Percentiles rank a stretch among this genome's conserved stretches.
Evolutionary conservation across 2,329 filamentous ascomycete species (phyloP).

Genomic region (Pseudogymnoascus sp.): DNA sequence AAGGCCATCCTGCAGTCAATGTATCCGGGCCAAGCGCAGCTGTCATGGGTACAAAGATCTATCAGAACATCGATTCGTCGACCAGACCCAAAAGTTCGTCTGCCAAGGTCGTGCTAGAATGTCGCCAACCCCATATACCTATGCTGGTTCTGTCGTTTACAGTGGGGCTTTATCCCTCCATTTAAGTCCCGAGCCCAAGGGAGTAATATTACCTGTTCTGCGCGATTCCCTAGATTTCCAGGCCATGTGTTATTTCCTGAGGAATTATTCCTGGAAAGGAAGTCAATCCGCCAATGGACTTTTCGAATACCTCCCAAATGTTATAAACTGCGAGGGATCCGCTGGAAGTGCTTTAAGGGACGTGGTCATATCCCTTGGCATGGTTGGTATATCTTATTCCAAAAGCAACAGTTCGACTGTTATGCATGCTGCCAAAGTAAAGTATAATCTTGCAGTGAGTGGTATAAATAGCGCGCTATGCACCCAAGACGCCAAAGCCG

Average conservation of each 20-base stretch:
- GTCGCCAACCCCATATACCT: neutral
- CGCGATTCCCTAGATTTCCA: conserved; percentile 11
- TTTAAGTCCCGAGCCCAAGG: neutral
- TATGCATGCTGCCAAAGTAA: neutral
- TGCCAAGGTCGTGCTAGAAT: neutral
- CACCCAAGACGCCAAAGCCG: conserved; percentile 17
- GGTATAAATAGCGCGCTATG: neutral
- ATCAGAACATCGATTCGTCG: neutral
- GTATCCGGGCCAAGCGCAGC: neutral
- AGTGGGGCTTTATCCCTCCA: neutral
- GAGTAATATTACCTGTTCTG: neutral
- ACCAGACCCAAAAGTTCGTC: neutral
- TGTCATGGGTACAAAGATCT: conserved; percentile 8
- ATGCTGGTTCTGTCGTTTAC: neutral
- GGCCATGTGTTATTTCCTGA: conserved; percentile 22
- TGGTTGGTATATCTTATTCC: conserved; percentile 13
- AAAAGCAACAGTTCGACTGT: neutral
- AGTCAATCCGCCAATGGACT: conserved; percentile 12
- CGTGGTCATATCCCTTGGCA: conserved; percentile 18
- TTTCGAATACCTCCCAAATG: conserved; percentile 20
- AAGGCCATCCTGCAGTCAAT: neutral
- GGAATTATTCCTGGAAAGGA: conserved; percentile 20
- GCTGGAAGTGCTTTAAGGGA: conserved; percentile 17
- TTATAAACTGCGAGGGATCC: conserved; percentile 6
- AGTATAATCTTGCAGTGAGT: conserved; percentile 1